phyloP scores from a whole-genome alignment of 768 basidiomycete genomes.

The Scleroderma citrinum region DNA sequence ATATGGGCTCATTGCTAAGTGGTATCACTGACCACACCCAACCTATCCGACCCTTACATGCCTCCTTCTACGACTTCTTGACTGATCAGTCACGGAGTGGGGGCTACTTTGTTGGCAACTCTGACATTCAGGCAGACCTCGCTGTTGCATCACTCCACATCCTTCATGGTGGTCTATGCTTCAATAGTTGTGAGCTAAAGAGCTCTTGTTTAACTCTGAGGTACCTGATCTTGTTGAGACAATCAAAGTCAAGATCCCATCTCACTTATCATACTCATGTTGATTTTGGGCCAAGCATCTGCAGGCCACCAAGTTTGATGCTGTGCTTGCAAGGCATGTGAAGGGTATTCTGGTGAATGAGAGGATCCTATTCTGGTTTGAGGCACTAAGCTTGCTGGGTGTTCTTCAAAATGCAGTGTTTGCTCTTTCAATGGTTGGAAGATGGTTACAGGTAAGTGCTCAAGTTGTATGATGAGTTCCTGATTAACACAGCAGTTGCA shows the following conservation, averaged over 20 bases:
- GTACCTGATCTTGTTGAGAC: slow-evolving; percentile 3
- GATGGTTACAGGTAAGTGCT: background rate
- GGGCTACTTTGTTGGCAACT: background rate
- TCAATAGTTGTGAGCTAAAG: slow-evolving; percentile 31
- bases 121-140: background rate
- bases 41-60: background rate
- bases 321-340: background rate
- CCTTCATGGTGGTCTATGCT: slow-evolving; percentile 25
- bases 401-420: background rate
- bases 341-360: slow-evolving; percentile 2
- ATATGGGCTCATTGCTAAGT: background rate
- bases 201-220: slow-evolving; percentile 27
- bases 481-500: background rate
- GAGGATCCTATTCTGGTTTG: slow-evolving; percentile 6
- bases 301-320: background rate
- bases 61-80: background rate
- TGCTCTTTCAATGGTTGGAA: background rate
- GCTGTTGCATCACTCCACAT: slow-evolving; percentile 9
- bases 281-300: slow-evolving; percentile 10
- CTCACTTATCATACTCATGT: slow-evolving; percentile 5
- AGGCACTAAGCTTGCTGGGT: background rate
- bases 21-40: background rate
- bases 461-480: background rate
- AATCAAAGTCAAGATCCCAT: background rate
- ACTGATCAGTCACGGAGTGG: background rate